Percentiles rank a stretch among this genome's conserved stretches.
Conservation (phyloP, 345 rosid genomes). For the Eucalyptus pauciflora region DNA sequence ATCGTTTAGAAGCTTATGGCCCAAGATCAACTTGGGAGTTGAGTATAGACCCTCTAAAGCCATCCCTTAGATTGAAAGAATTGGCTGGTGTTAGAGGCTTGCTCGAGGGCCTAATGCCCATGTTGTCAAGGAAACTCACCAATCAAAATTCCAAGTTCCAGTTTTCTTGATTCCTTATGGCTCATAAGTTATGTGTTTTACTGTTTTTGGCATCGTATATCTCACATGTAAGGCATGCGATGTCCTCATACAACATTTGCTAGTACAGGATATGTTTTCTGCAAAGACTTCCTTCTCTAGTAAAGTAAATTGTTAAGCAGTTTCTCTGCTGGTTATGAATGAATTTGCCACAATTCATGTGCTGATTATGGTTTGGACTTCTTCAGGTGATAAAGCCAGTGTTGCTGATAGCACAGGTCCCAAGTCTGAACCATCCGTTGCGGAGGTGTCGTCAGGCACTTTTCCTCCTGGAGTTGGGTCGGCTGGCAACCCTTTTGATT, state of each 20-base stretch:
- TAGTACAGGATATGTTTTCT: background rate
- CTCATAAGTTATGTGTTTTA: background rate
- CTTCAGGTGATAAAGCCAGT: conserved; percentile 1
- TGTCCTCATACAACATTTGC: background rate
- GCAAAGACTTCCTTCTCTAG: background rate
- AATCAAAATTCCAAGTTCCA: background rate
- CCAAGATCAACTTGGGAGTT: background rate
- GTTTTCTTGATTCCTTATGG: background rate
- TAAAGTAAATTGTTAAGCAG: background rate
- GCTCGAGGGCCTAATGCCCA: background rate
- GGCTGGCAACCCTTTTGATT: conserved; percentile 30
- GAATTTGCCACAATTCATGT: background rate
- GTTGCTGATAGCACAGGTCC: background rate
- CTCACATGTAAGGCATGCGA: background rate
- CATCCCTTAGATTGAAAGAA: background rate
- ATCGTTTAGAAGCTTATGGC: background rate
- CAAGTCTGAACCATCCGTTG: background rate
- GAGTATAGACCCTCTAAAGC: background rate
- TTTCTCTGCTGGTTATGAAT: background rate
- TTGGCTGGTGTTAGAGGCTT: background rate
- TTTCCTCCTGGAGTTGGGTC: conserved; percentile 13
- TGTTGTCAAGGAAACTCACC: background rate
- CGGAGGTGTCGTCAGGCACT: conserved; percentile 12
- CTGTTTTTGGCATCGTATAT: background rate
- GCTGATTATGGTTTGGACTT: background rate